Percentiles rank a stretch among this genome's conserved stretches.
Evolutionary conservation across 495 filamentous ascomycete species (phyloP).

Genomic region (Pyronema omphalodes): DNA sequence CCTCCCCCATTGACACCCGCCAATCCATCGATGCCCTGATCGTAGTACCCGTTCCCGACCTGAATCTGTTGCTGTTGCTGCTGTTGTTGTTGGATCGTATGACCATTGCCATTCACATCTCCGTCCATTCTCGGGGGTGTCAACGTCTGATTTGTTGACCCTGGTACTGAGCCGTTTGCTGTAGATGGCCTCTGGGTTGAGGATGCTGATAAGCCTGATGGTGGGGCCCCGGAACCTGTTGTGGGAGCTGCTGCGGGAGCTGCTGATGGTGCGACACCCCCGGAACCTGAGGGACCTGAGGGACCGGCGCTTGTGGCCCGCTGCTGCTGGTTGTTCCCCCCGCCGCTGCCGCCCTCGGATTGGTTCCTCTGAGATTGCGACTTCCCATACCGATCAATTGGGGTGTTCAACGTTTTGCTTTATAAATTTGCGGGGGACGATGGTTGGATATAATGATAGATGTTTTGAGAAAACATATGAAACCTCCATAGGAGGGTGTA

Average conservation of each 20-base stretch:
- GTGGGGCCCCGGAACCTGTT: conserved; percentile 12
- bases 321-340: conserved; percentile 17
- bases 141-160: conserved; percentile 25
- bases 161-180: conserved; percentile 21
- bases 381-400: conserved; percentile 27
- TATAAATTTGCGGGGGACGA: neutral
- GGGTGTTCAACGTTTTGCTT: conserved; percentile 26
- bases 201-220: conserved; percentile 7
- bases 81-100: no score
- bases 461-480: no score
- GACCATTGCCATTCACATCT: neutral
- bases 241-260: neutral
- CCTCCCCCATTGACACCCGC: no score
- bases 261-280: neutral
- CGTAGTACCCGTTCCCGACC: no score
- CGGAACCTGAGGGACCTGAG: no score
- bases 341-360: conserved; percentile 25
- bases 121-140: conserved; percentile 11
- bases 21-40: no score
- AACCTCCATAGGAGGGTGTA: no score
- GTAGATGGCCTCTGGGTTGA: conserved; percentile 11
- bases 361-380: conserved; percentile 27
- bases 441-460: no score
- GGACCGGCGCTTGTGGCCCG: neutral
- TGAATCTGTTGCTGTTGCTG: no score